Evolutionary conservation across 495 filamentous ascomycete species (phyloP).

Genomic region (Diplogelasinospora grovesii): DNA sequence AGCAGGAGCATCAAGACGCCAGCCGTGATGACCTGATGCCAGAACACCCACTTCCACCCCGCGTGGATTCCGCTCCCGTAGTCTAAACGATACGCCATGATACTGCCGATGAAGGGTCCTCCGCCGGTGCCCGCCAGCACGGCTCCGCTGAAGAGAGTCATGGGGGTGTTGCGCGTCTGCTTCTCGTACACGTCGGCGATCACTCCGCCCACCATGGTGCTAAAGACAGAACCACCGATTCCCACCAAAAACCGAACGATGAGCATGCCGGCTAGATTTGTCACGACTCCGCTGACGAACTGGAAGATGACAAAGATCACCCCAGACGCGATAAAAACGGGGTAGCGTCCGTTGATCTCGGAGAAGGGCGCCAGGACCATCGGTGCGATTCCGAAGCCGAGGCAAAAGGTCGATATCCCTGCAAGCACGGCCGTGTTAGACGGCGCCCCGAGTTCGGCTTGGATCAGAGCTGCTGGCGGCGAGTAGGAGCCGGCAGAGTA

Average conservation of each 20-base stretch:
- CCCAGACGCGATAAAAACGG: slow-evolving; percentile 71
- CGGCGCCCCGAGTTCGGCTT: slow-evolving; percentile 52
- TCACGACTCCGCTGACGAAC: slow-evolving; percentile 69
- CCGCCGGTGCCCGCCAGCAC: slow-evolving; percentile 77
- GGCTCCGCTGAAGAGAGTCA: slow-evolving; percentile 74
- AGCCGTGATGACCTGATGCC: slow-evolving; percentile 69
- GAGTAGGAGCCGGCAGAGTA: slow-evolving; percentile 80
- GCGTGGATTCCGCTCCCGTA: slow-evolving; percentile 8
- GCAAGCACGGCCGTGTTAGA: slow-evolving; percentile 58
- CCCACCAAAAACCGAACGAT: slow-evolving; percentile 72
- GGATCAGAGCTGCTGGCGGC: slow-evolving; percentile 57
- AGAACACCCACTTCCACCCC: slow-evolving; percentile 87
- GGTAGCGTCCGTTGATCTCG: slow-evolving; percentile 77
- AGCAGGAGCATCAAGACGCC: slow-evolving; percentile 56
- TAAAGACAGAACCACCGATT: slow-evolving; percentile 71
- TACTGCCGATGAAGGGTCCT: slow-evolving; percentile 67
- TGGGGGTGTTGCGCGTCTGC: slow-evolving; percentile 75
- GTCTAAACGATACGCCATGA: slow-evolving; percentile 53
- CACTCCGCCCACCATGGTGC: slow-evolving; percentile 88
- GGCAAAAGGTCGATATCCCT: slow-evolving; percentile 78
- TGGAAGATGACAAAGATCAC: slow-evolving; percentile 61
- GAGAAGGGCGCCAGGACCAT: slow-evolving; percentile 90
- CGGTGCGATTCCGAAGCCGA: slow-evolving; percentile 77
- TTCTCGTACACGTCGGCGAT: slow-evolving; percentile 83
- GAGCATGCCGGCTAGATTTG: slow-evolving; percentile 64